Conservation (phyloP, 176 grass and related monocot genomes). For the Triticum monococcum region DNA sequence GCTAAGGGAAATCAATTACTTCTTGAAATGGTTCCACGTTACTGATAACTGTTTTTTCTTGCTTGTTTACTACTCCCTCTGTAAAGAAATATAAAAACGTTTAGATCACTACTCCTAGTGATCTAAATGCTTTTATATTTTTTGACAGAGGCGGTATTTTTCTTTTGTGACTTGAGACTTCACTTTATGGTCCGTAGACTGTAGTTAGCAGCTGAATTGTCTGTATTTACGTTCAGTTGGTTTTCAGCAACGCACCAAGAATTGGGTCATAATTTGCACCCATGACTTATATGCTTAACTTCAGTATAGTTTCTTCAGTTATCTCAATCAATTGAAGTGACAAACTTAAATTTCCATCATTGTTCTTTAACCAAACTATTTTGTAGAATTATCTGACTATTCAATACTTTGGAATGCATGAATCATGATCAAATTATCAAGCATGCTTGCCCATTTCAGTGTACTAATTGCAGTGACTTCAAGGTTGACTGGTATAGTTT, state of each 20-base stretch:
- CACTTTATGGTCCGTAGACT: too few species aligned
- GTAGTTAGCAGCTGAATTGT: not conserved
- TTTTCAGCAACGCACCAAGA: not conserved
- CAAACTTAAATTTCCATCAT: not conserved
- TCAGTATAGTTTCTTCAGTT: not conserved
- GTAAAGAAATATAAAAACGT: too few species aligned
- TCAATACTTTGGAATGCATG: not conserved
- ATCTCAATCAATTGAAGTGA: not conserved
- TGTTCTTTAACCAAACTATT: not conserved
- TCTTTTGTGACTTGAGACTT: not conserved
- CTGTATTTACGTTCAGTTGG: not conserved
- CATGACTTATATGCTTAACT: not conserved
- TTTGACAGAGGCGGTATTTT: too few species aligned
- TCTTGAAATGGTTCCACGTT: not conserved
- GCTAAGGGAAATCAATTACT: not conserved
- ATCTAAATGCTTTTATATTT: too few species aligned
- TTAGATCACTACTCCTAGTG: too few species aligned
- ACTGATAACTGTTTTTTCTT: not conserved
- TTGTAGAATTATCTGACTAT: not conserved
- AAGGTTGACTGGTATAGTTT: too few species aligned
- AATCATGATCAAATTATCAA: not conserved
- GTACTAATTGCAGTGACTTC: not conserved
- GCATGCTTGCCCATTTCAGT: not conserved
- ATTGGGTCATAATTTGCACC: not conserved
- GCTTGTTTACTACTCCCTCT: not conserved